Base-by-base conservation (phyloP, 2,329 filamentous ascomycete species). In the Balansia obtecta region DNA sequence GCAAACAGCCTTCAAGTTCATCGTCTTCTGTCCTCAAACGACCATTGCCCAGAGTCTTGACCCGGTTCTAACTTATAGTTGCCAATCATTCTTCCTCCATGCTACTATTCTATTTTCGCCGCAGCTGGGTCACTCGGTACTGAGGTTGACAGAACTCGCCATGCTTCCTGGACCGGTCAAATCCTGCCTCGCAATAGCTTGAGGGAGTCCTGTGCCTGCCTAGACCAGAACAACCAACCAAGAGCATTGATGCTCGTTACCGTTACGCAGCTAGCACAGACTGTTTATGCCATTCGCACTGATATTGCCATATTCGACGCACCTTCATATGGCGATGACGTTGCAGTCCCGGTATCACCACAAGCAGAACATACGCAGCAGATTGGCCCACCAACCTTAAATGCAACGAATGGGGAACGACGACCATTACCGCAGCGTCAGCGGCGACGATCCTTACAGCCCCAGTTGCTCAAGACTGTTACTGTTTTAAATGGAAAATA, bases 151-250 rank as follows among this genome's bases (percentile, higher is more conserved):
- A 15, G 20, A 27, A 38, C 34, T 47, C 22, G 48, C 44, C 18
- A 65, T 64, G 62, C 54, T 60, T 51, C 58, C 15, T 58, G 58
- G 55, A 57, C 59, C 34, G 54, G 55, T 32, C 54, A 55, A 33
- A 46, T 60, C 16, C 50, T 54, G 9, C 39, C 55, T 22, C 57
- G 56, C 45, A 53, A 52, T 13, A 49, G 55, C 15, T 49, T 48
- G n/a, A 50, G 58, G 4, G 57, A 61, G 45, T 66, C 61, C 46
- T 64, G 62, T 41, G 59, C 65, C 34, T 68, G 65, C 22, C 50
- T 58, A 6, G 46, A 10, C 41, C 58, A 16, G 54, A 53, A 20
- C 53, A 49, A 12, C 30, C 54, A 20, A 50, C 45, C 9, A 50
- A 53, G n/a, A 55, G 45, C 12, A 34, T 42, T 42, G 9, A 51